A percentile compares a stretch with the other conserved stretches of the same genome.
Conservation (phyloP, 176 grass and related monocot species). For the Miscanthus lutarioriparius region DNA sequence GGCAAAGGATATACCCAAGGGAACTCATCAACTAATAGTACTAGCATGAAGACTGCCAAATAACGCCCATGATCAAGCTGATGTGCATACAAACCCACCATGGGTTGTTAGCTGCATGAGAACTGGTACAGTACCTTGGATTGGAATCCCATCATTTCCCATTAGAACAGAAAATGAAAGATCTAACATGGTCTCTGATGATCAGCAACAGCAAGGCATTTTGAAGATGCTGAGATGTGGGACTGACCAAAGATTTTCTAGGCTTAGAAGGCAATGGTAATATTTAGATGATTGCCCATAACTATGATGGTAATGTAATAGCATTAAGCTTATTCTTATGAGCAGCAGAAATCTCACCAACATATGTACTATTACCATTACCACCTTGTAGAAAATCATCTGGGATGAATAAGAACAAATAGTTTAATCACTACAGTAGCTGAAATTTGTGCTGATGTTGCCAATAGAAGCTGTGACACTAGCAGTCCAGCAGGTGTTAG, state of each 20-base stretch:
- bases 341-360: slow-evolving; percentile 7
- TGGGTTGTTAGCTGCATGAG: not conserved
- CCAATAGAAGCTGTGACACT: not conserved
- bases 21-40: slow-evolving; percentile 8
- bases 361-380: not conserved
- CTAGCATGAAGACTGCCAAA: not conserved
- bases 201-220: slow-evolving; percentile 15
- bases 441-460: slow-evolving; percentile 20
- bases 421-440: slow-evolving; percentile 21
- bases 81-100: not conserved
- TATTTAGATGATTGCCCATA: not conserved
- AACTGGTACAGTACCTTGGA: not conserved
- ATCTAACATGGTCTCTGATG: slow-evolving; percentile 14
- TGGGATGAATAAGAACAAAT: not conserved
- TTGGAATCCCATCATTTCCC: not conserved
- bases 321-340: slow-evolving; percentile 32
- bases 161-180: slow-evolving; percentile 25
- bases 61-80: not conserved
- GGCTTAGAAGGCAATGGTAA: slow-evolving; percentile 26
- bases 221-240: slow-evolving; percentile 7
- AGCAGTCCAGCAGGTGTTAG: not conserved
- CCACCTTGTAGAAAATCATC: not conserved
- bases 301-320: not conserved
- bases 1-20: not conserved
- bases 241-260: slow-evolving; percentile 41